A percentile compares a stretch with the other conserved stretches of the same genome.
Conservation (phyloP, 768 basidiomycete species). For the Melanogaster broomeanus region DNA sequence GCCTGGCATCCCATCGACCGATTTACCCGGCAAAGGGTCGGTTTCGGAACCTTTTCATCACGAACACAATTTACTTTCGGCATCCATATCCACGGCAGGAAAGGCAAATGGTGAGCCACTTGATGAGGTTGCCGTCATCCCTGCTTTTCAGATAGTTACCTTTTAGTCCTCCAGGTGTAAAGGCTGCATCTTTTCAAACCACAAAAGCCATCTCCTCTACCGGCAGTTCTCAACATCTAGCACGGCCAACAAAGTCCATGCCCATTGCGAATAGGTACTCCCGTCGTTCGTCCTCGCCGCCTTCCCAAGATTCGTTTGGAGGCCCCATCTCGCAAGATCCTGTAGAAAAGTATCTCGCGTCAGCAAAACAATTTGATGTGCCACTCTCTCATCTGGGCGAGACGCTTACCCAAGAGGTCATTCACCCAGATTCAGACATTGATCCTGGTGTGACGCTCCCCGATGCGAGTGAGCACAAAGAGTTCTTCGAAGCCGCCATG, state of each 20-base stretch:
- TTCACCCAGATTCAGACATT: slow-evolving; percentile 30
- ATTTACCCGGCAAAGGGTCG: slow-evolving; percentile 24
- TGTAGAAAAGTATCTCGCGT: slow-evolving; percentile 45
- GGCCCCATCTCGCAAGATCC: slow-evolving; percentile 50
- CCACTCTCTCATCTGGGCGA: slow-evolving; percentile 59
- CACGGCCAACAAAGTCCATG: slow-evolving; percentile 21
- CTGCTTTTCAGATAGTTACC: slow-evolving; percentile 26
- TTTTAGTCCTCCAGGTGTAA: slow-evolving; percentile 29
- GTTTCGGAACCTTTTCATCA: slow-evolving; percentile 26
- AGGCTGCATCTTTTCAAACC: slow-evolving; percentile 37
- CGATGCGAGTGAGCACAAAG: slow-evolving; percentile 38
- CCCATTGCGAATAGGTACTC: slow-evolving; percentile 20
- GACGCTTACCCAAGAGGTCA: slow-evolving; percentile 27
- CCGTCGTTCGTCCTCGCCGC: slow-evolving; percentile 37
- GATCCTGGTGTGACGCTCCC: slow-evolving; percentile 56
- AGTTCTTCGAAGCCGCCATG: slow-evolving; percentile 23
- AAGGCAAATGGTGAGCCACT: slow-evolving; percentile 34
- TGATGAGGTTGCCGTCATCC: slow-evolving; percentile 14
- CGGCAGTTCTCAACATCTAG: slow-evolving; percentile 9
- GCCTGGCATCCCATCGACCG: slow-evolving; percentile 27
- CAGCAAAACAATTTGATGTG: slow-evolving; percentile 50
- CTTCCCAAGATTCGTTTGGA: slow-evolving; percentile 67
- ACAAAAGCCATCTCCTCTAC: slow-evolving; percentile 19
- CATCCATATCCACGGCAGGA: slow-evolving; percentile 26
- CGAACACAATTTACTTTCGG: slow-evolving; percentile 26